phyloP scores from a whole-genome alignment of 1,284 basidiomycete genomes.

The Xanthoconium separans region DNA sequence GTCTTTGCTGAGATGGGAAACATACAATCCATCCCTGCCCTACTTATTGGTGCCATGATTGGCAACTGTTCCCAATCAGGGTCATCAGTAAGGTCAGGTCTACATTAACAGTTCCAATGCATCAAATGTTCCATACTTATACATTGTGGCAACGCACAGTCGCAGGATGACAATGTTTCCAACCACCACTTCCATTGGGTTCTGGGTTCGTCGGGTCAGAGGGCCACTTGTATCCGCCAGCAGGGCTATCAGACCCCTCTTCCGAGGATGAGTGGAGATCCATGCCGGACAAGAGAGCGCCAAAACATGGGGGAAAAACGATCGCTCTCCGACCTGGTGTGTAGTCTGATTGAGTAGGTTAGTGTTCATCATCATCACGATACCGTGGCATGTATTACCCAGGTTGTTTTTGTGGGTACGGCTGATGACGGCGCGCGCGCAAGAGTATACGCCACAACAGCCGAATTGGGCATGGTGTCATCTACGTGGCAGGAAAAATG shows the following conservation, averaged over 20 bases:
- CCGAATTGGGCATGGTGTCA: conserved; percentile 48
- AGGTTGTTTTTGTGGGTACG: conserved; percentile 26
- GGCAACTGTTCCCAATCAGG: conserved; percentile 48
- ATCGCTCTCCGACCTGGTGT: conserved; percentile 39
- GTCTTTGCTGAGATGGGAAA: conserved; percentile 1
- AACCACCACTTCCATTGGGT: conserved; percentile 41
- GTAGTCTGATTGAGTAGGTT: conserved; percentile 26
- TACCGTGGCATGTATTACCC: conserved; percentile 24
- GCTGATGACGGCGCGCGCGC: conserved; percentile 23
- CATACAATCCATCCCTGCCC: conserved; percentile 50
- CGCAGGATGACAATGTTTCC: conserved; percentile 54
- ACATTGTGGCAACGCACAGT: conserved; percentile 41
- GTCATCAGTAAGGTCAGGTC: conserved; percentile 53
- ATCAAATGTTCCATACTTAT: conserved; percentile 4
- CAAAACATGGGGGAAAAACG: conserved; percentile 41
- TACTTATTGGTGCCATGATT: conserved; percentile 43
- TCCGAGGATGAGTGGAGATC: conserved; percentile 18
- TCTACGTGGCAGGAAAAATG: conserved; percentile 35
- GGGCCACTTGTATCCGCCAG: conserved; percentile 45
- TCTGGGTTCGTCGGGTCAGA: conserved; percentile 33
- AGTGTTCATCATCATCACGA: conserved; percentile 9
- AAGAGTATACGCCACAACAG: conserved; percentile 42
- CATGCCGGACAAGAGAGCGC: conserved; percentile 39
- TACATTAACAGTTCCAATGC: conserved; percentile 24
- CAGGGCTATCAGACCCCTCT: conserved; percentile 40